Base-by-base conservation (phyloP, 176 grass and related monocot species). In the Raddia guianensis region DNA sequence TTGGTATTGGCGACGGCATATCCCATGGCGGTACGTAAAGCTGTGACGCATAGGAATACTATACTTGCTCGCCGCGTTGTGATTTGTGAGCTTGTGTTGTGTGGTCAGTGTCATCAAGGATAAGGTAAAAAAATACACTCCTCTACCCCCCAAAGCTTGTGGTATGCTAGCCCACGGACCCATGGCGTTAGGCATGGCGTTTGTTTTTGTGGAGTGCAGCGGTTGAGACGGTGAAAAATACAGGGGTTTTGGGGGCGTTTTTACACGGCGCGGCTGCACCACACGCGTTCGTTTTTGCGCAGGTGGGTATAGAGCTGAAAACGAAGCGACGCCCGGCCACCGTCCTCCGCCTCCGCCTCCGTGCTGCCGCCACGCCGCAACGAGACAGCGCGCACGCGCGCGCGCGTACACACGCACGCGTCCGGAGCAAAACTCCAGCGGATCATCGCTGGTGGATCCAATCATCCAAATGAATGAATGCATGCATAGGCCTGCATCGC, bases 211-310 rank as follows among this genome's bases (percentile, higher is more conserved):
- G 15, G 19, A 19, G 51, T 13, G 0, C 8, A 15, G 47, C 20
- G 56, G 51, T 6, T 33, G 2, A 63, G 45, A 74, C 59, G 57
- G 34, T 82, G 70, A 73, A 65, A 74, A 75, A n/a, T 65, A 65
- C 71, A 75, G 56, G 56, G 47, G 3, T 2, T 34, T 57, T 51
- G 27, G 60, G 0, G 49, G 10, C 20, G 14, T 40, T 12, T 44
- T 54, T 55, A 40, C 49, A 44, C 34, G 2, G 61, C 37, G 9
- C 54, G 3, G 34, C 34, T 4, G 63, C 63, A 8, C 9, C 42
- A 32, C 63, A 18, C 9, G 35, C 27, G 27, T 27, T 27, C 27
- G 27, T 27, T 27, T 27, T 27, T 27, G 27, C 14, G 32, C 16
- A 19, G 40, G 12, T 1, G 27, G 27, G 27, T 27, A 27, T 27